Conservation (phyloP, 163 green algal species). For the Coccomyxa subellipsoidea region DNA sequence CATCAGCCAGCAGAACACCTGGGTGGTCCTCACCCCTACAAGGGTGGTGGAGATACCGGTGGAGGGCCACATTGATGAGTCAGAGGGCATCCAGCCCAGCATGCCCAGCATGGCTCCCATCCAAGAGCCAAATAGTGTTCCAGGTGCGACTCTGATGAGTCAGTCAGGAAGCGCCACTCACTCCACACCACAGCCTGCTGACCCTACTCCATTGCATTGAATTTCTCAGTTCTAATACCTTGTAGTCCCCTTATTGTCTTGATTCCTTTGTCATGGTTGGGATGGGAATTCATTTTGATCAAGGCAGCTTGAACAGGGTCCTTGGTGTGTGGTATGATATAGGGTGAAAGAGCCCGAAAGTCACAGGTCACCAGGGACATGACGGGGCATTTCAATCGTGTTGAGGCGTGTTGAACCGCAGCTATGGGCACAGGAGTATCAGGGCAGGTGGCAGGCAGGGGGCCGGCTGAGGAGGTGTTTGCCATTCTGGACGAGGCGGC, state of each 20-base stretch:
- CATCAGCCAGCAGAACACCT: constrained; percentile 1
- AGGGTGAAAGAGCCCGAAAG: no score
- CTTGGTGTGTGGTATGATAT: neutral
- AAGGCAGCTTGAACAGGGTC: neutral
- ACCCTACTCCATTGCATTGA: neutral
- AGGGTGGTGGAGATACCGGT: neutral
- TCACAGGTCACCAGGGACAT: no score
- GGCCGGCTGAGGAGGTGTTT: neutral
- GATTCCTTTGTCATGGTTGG: no score
- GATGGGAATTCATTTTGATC: no score
- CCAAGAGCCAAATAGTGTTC: neutral
- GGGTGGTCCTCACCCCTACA: neutral
- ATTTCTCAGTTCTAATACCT: neutral
- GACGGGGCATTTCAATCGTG: neutral
- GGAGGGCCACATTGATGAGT: neutral
- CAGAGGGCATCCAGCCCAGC: neutral
- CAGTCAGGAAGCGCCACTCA: neutral
- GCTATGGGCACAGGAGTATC: neutral
- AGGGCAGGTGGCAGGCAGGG: neutral
- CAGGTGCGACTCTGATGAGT: neutral
- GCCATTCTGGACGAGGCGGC: neutral
- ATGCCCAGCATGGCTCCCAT: neutral
- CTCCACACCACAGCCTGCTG: neutral
- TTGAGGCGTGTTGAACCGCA: neutral
- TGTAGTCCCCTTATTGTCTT: neutral